Evolutionary conservation across 2,329 filamentous ascomycete species (phyloP).

Genomic region (Penicillium janthinellum): DNA sequence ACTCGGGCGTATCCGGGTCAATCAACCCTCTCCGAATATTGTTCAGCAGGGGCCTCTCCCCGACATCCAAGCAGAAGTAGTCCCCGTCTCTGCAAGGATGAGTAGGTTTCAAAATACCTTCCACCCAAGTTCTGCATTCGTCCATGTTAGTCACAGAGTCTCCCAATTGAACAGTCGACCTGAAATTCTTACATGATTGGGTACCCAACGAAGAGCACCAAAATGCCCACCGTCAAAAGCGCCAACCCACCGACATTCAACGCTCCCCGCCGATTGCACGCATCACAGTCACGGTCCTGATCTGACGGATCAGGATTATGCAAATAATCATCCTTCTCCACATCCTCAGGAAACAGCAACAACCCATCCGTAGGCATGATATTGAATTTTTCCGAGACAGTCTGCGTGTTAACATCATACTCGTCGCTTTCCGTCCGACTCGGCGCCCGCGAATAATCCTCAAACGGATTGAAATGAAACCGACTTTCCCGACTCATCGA

Average conservation of each 20-base stretch:
- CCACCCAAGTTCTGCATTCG: conserved; percentile 58
- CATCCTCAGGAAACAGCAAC: conserved; percentile 69
- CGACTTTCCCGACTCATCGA: conserved; percentile 47
- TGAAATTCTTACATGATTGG: conserved; percentile 63
- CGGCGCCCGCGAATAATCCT: conserved; percentile 58
- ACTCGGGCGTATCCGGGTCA: conserved; percentile 67
- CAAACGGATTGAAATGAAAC: conserved; percentile 58
- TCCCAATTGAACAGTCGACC: not conserved
- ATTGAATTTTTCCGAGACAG: conserved; percentile 72
- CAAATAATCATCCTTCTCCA: conserved; percentile 72
- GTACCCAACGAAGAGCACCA: conserved; percentile 69
- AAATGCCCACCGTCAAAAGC: conserved; percentile 61
- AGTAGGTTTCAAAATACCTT: conserved; percentile 42
- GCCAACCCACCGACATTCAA: conserved; percentile 65
- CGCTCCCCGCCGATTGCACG: conserved; percentile 66
- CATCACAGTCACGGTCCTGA: conserved; percentile 62
- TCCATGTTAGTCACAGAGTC: not conserved
- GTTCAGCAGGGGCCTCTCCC: conserved; percentile 55
- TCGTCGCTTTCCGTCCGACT: conserved; percentile 66
- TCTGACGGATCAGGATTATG: conserved; percentile 71
- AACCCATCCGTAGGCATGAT: conserved; percentile 68
- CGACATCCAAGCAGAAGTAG: conserved; percentile 54
- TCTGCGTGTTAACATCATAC: conserved; percentile 69
- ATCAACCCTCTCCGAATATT: conserved; percentile 65
- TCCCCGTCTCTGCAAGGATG: conserved; percentile 39